Conservation (phyloP, 768 basidiomycete genomes). For the Omphalotus guepiniiformis region DNA sequence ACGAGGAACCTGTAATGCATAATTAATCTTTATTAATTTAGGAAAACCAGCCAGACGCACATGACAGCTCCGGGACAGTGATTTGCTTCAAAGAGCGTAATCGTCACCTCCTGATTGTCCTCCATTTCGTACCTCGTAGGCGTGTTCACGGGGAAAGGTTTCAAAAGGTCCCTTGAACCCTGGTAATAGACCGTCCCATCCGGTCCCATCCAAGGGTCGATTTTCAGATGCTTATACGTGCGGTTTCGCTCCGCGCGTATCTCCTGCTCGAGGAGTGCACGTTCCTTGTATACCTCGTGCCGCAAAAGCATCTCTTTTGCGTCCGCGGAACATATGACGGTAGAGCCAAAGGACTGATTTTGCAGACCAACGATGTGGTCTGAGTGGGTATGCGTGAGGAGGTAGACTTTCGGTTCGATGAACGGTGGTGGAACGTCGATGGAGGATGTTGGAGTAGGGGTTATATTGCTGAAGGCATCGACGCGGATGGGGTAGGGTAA, state of each 20-base stretch:
- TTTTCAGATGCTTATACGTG: slow-evolving; percentile 66
- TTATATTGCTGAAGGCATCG: slow-evolving; percentile 64
- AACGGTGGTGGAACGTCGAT: slow-evolving; percentile 7
- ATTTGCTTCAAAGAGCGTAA: slow-evolving; percentile 87
- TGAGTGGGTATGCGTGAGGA: slow-evolving; percentile 88
- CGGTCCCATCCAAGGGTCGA: slow-evolving; percentile 41
- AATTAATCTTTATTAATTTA: background rate
- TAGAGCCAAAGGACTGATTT: slow-evolving; percentile 67
- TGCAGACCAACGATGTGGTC: slow-evolving; percentile 82
- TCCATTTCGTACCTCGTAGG: slow-evolving; percentile 61
- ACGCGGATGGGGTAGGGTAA: slow-evolving; percentile 80
- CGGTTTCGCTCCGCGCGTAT: slow-evolving; percentile 45
- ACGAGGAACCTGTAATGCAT: slow-evolving; percentile 70
- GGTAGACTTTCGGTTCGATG: slow-evolving; percentile 44
- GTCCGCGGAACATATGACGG: slow-evolving; percentile 74
- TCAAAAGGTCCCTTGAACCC: slow-evolving; percentile 68
- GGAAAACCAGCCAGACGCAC: slow-evolving; percentile 36
- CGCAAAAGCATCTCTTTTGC: slow-evolving; percentile 83
- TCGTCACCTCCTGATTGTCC: slow-evolving; percentile 51
- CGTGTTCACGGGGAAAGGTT: slow-evolving; percentile 52
- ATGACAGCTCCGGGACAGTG: slow-evolving; percentile 95
- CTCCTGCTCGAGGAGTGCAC: slow-evolving; percentile 51
- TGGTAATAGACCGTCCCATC: slow-evolving; percentile 45
- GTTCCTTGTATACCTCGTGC: slow-evolving; percentile 67
- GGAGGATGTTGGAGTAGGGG: slow-evolving; percentile 24